A percentile compares a stretch with the other conserved stretches of the same genome.
These are phyloP conservation scores for Saprolegnia diclina DNA, from an alignment of 352 stramenopile genomes.

Conservation along the genomic window DNA sequence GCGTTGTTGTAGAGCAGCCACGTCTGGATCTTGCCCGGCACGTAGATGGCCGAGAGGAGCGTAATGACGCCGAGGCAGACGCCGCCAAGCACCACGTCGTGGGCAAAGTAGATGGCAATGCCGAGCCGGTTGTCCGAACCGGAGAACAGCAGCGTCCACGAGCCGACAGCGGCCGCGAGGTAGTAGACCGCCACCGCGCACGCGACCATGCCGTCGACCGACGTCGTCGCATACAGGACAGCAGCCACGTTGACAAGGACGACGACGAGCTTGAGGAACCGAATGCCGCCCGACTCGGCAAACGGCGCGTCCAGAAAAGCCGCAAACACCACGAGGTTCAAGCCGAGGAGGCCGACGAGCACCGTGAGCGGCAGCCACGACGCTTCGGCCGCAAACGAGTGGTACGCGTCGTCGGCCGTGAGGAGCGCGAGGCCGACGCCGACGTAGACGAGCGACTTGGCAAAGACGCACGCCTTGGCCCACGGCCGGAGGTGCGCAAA, in stretches of 20 bases:
- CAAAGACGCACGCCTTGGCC: conserved; percentile 87
- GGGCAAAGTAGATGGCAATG: conserved; percentile 89
- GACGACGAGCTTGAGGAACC: conserved; percentile 64
- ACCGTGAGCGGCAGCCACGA: conserved; percentile 60
- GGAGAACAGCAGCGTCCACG: conserved; percentile 77
- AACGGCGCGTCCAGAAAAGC: conserved; percentile 48
- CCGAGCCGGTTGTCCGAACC: conserved; percentile 87
- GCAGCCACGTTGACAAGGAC: conserved; percentile 68
- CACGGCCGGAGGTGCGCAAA: conserved; percentile 83
- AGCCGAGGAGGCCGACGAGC: conserved; percentile 38
- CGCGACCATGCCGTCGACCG: conserved; percentile 81
- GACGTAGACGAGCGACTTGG: conserved; percentile 87
- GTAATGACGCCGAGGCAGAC: conserved; percentile 91
- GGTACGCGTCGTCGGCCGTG: conserved; percentile 60
- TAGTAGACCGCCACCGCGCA: conserved; percentile 92
- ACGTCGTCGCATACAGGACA: conserved; percentile 63
- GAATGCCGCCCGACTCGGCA: conserved; percentile 55
- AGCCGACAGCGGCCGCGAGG: conserved; percentile 79
- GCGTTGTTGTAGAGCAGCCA: conserved; percentile 98
- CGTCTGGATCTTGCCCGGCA: conserved; percentile 92
- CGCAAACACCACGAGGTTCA: conserved; percentile 63
- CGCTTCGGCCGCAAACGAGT: conserved; percentile 46
- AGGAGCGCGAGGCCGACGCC: conserved; percentile 83
- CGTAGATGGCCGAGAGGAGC: conserved; percentile 82
- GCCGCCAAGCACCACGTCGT: conserved; percentile 91